Evolutionary conservation across 2,329 filamentous ascomycete genomes (phyloP).

Genomic region (Verticillium albo-atrum): DNA sequence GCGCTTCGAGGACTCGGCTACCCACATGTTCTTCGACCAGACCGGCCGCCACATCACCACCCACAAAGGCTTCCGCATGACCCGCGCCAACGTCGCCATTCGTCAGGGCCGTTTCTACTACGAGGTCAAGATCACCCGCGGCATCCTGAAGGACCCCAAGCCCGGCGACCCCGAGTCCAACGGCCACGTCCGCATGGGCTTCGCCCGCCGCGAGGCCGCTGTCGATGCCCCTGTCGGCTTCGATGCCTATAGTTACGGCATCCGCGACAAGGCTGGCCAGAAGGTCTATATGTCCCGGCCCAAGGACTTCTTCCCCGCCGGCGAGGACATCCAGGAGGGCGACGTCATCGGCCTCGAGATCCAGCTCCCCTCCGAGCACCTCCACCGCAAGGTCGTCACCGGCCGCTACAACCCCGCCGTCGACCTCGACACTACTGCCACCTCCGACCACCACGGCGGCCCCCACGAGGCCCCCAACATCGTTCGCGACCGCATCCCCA

Average conservation of each 20-base stretch:
- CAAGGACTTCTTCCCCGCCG: conserved; percentile 79
- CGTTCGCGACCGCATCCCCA: conserved; percentile 90
- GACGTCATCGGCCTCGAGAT: conserved; percentile 95
- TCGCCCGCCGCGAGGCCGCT: conserved; percentile 74
- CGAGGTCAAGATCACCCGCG: conserved; percentile 84
- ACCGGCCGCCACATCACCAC: conserved; percentile 76
- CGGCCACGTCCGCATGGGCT: conserved; percentile 78
- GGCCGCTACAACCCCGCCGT: conserved; percentile 85
- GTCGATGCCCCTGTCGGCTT: conserved; percentile 82
- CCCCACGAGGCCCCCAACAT: conserved; percentile 63
- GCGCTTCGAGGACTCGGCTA: conserved; percentile 87
- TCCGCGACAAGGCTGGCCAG: conserved; percentile 85
- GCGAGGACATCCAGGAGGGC: conserved; percentile 77
- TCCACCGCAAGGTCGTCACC: conserved; percentile 85
- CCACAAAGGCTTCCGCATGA: conserved; percentile 88
- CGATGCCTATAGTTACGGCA: conserved; percentile 89
- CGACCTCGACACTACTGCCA: conserved; percentile 37
- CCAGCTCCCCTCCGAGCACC: conserved; percentile 74
- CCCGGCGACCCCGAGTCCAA: conserved; percentile 43
- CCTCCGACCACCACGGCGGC: not conserved
- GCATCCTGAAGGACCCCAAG: conserved; percentile 50
- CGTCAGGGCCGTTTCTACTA: conserved; percentile 90
- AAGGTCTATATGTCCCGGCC: conserved; percentile 91
- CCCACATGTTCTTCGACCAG: conserved; percentile 77
- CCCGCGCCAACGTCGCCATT: conserved; percentile 83